Conservation (phyloP, 2,329 filamentous ascomycete genomes). For the Leptographium lundbergii region DNA sequence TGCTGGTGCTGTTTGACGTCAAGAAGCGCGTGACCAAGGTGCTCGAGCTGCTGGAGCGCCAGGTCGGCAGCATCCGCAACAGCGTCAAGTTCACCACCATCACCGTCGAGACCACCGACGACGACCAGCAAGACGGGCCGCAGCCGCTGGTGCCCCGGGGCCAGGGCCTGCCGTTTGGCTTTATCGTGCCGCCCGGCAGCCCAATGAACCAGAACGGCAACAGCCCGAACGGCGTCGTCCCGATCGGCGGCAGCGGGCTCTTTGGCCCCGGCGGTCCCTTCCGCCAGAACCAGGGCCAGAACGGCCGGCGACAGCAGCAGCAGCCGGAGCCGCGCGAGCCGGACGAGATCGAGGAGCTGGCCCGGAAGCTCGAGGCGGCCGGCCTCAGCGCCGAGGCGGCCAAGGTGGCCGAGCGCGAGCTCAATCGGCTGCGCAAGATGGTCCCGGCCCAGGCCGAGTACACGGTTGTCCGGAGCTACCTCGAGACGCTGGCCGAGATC, state of each 20-base stretch:
- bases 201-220: too few relatives aligned
- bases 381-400: constrained; percentile 71
- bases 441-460: constrained; percentile 93
- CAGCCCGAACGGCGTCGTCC: not conserved
- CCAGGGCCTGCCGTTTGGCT: constrained; percentile 3
- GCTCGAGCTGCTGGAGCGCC: constrained; percentile 69
- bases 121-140: constrained; percentile 15
- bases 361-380: constrained; percentile 74
- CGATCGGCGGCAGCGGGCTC: constrained; percentile 16
- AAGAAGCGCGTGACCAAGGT: constrained; percentile 69
- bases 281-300: not conserved
- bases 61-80: constrained; percentile 73
- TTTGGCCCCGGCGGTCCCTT: constrained; percentile 9
- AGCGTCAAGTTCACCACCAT: constrained; percentile 77
- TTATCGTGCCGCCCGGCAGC: constrained; percentile 18
- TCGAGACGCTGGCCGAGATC: constrained; percentile 88
- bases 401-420: constrained; percentile 81
- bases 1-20: constrained; percentile 70
- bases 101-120: constrained; percentile 46
- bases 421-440: constrained; percentile 87
- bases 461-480: constrained; percentile 81
- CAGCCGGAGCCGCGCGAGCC: constrained; percentile 46
- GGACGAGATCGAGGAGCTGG: constrained; percentile 83
- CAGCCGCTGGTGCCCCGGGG: constrained; percentile 6
- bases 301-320: too few relatives aligned